Base-by-base conservation (phyloP, 495 filamentous ascomycete species). In the Annulohypoxylon nitens region DNA sequence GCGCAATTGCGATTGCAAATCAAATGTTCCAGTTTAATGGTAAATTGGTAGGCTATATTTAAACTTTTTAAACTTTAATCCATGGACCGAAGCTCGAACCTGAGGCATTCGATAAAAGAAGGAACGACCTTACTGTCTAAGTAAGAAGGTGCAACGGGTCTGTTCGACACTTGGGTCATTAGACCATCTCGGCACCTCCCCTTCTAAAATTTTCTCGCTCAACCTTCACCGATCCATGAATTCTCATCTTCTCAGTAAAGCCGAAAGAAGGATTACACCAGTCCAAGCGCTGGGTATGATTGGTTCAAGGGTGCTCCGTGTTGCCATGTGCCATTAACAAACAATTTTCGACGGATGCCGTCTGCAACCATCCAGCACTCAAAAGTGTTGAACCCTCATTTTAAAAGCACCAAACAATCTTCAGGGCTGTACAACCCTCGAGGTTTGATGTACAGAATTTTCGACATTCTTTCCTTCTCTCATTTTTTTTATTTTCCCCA, bases 261-360 rank as follows among this genome's bases (percentile, higher is more conserved):
- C 48, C 47, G 30, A 34, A 43, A 53, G 23, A 43, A 16, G 41
- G 20, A 64, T 59, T 64, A 61, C 37, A 54, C 37, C 4, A 60
- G 23, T 34, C 26, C 10, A 34, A 30, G 3, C 25, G 14, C n/a
- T 18, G 36, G 23, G 4, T 58, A 20, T 66, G 53, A 69, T 66
- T 69, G 71, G 65, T 11, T 37, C 48, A 18, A 18, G 18, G 57
- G 43, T 43, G 20, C 57, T 60, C 57, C 26, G 37, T 12, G 41
- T 65, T 58, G 54, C 48, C 61, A 61, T 65, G 61, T 66, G 65
- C 30, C 23, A 54, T 62, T 69, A 55, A 51, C 70, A 73, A 73
- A 73, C 71, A 74, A 65, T 30, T 45, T 62, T 48, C 18, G 16
- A 59, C 51, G 26, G 47, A 10, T 57, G 18, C 26, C 23, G 18